Evolutionary conservation across 352 stramenopile genomes (phyloP).

Genomic region (Phytophthora pluvialis): DNA sequence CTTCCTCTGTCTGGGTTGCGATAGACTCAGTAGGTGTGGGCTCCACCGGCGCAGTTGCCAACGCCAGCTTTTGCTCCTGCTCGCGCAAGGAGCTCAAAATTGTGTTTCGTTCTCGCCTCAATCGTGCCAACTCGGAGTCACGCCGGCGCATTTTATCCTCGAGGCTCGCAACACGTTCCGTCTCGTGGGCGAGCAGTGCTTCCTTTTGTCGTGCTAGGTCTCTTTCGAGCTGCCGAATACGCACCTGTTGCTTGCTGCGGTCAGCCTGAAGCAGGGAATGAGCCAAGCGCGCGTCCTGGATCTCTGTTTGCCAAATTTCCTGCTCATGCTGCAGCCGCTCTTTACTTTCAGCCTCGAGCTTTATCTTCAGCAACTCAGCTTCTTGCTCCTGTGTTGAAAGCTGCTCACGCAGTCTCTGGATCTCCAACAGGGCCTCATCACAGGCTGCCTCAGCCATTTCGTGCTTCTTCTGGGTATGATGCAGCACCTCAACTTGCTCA

Average conservation of each 20-base stretch:
- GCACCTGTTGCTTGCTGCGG: constrained; percentile 65
- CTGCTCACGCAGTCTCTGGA: constrained; percentile 54
- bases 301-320: constrained; percentile 63
- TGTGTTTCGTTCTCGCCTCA: constrained; percentile 70
- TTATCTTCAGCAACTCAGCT: constrained; percentile 34
- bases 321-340: constrained; percentile 55
- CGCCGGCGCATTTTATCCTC: constrained; percentile 38
- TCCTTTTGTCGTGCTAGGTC: constrained; percentile 66
- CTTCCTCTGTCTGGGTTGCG: constrained; percentile 32
- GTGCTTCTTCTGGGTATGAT: constrained; percentile 29
- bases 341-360: constrained; percentile 42
- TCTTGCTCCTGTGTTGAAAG: constrained; percentile 37
- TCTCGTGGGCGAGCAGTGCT: constrained; percentile 46
- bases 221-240: constrained; percentile 63
- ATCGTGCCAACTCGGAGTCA: constrained; percentile 60
- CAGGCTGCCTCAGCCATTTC: constrained; percentile 34
- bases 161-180: constrained; percentile 47
- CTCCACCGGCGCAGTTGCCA: constrained; percentile 8
- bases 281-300: constrained; percentile 55
- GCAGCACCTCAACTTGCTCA: constrained; percentile 11
- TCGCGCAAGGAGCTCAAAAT: constrained; percentile 66
- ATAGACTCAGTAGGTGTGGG: constrained; percentile 12
- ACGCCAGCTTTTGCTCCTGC: constrained; percentile 45
- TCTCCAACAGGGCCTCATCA: constrained; percentile 41
- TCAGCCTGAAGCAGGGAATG: constrained; percentile 59